phyloP scores from a whole-genome alignment of 805 yeast species.

The Saturnispora dispora region DNA sequence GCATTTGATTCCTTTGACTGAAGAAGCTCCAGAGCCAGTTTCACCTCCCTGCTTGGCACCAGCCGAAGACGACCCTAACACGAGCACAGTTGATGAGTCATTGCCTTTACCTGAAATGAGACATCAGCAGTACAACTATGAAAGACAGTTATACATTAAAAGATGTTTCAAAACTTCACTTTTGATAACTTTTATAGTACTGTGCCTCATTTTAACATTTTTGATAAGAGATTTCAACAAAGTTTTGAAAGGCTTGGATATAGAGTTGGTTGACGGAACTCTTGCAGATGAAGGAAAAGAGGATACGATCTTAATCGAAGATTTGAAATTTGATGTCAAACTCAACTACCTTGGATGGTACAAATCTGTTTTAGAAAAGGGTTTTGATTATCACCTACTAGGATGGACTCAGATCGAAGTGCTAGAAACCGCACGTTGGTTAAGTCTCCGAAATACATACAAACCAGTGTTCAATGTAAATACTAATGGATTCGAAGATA shows the following conservation, averaged over 20 bases:
- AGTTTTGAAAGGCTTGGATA: background rate
- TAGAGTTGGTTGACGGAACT: background rate
- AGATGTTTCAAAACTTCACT: background rate
- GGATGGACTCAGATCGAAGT: background rate
- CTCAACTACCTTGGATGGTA: conserved; percentile 2
- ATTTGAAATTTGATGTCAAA: background rate
- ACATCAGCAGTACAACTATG: conserved; percentile 2
- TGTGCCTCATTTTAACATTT: background rate
- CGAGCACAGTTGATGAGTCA: conserved; percentile 1
- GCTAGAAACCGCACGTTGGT: background rate
- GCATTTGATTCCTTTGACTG: background rate
- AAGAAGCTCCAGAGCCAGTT: conserved; percentile 4
- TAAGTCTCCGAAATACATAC: background rate
- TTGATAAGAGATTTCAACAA: background rate
- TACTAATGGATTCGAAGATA: background rate
- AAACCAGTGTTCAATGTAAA: background rate
- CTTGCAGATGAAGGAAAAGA: background rate
- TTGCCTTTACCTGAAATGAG: conserved; percentile 5
- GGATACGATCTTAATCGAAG: background rate
- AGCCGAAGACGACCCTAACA: conserved; percentile 3
- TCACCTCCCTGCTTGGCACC: background rate
- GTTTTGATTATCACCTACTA: background rate
- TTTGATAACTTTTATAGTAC: background rate
- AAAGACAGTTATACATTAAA: background rate
- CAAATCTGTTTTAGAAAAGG: background rate